Base-by-base conservation (phyloP, 2,329 filamentous ascomycete species). In the Hypoxylon sp. region DNA sequence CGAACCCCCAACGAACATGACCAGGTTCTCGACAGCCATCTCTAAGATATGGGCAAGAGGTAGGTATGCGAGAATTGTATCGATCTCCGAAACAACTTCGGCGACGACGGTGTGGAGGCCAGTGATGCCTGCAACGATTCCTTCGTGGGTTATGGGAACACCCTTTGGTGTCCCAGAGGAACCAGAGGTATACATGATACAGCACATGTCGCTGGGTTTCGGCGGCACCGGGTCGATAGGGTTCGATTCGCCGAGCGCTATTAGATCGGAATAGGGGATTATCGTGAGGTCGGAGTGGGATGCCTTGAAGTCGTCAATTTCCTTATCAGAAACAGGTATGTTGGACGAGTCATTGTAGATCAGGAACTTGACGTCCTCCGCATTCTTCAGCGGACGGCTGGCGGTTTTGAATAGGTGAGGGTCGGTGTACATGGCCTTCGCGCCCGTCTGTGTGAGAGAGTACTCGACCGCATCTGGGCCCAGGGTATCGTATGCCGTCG, bases 1-100 rank as follows among this genome's bases (percentile, higher is more conserved):
- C 30, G 91, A 94, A 71, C 90, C 94, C 70, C 95, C 95, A 83
- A 94, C 92, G 80, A 89, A 95, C 64, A 99, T 79, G 61, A 91
- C 92, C 6, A 94, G 83, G 77, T 97, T 97, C 80, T 99, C 95
- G 69, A 99, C 92, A 62, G 94, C 91, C 78, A 97, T 95, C 79
- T 99, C 95, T 72, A 99, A 89, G 73, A 98, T 98, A 76, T 99
- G 95, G 1, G 95, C 94, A 55, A 97, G 89, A 1, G 95, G 95
- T 13, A 99, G 87, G 78, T 98, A 99, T 20, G 94, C 93, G 47
- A 99, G 85, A 44, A 98, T 84, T 47, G 86, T 86, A 71, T 99
- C 95, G 47, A 85, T 87, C 60, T 90, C 88, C 63, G 89, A 90
- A 51, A 98, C 87, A 72, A 90, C 90, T 61, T 90, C 88, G 20